Percentiles rank a stretch among this genome's conserved stretches.
Evolutionary conservation across 495 filamentous ascomycete genomes (phyloP).

Genomic region (Tuber calosporum): DNA sequence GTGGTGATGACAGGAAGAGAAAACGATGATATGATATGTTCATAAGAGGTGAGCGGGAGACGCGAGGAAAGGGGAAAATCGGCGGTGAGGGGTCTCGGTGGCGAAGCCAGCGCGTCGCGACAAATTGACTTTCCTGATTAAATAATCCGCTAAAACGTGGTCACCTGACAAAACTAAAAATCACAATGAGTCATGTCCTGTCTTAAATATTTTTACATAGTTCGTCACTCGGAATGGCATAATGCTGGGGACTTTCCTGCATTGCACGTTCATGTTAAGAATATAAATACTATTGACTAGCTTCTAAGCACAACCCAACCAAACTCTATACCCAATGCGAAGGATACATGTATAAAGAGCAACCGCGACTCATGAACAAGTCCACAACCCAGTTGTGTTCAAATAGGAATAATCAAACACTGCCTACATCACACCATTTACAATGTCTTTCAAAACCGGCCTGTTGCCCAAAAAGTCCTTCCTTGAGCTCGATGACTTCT

Average conservation of each 20-base stretch:
- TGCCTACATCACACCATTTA: slow-evolving; percentile 20
- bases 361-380: neutral
- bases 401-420: neutral
- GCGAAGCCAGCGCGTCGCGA: neutral
- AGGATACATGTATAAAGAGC: neutral
- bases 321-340: neutral
- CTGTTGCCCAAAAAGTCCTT: slow-evolving; percentile 38
- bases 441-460: slow-evolving; percentile 39
- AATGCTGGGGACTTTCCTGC: neutral
- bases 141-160: neutral
- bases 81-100: slow-evolving; percentile 25
- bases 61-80: slow-evolving; percentile 21
- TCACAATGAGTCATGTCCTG: neutral
- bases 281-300: neutral
- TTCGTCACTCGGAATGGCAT: neutral
- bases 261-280: neutral
- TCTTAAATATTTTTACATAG: neutral
- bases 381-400: neutral
- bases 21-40: neutral
- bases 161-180: neutral
- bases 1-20: neutral
- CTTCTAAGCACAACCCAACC: neutral
- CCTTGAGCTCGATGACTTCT: slow-evolving; percentile 35
- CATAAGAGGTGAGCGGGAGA: slow-evolving; percentile 16
- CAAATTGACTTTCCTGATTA: neutral